These are phyloP conservation scores for Neonectria sp. DNA, from an alignment of 2,329 filamentous ascomycete species.

Conservation along the genomic window DNA sequence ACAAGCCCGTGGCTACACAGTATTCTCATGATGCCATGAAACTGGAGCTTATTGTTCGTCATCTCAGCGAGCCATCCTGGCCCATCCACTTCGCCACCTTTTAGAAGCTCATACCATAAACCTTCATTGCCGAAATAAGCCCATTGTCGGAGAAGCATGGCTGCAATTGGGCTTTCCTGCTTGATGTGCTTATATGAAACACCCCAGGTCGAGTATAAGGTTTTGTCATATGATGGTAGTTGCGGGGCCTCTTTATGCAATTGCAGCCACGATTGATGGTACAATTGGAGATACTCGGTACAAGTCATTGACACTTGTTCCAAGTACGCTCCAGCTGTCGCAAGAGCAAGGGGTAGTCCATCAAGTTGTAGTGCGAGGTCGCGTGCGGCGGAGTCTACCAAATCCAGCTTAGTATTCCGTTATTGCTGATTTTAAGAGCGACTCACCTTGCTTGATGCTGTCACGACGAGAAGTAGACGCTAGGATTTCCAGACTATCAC, in stretches of 20 bases:
- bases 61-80: conserved; percentile 45
- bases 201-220: conserved; percentile 57
- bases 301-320: conserved; percentile 53
- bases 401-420: not conserved
- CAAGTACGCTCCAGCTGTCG: conserved; percentile 62
- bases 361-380: conserved; percentile 3
- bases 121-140: conserved; percentile 61
- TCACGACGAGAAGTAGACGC: conserved; percentile 2
- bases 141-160: conserved; percentile 57
- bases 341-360: conserved; percentile 62
- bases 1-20: conserved; percentile 38
- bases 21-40: conserved; percentile 47
- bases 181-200: conserved; percentile 56
- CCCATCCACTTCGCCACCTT: conserved; percentile 23
- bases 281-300: conserved; percentile 57
- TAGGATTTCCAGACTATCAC: conserved; percentile 1
- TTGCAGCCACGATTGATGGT: conserved; percentile 55
- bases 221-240: conserved; percentile 49
- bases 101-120: conserved; percentile 61
- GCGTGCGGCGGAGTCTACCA: not conserved
- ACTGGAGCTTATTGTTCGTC: conserved; percentile 39
- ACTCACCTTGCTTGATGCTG: conserved; percentile 3
- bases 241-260: conserved; percentile 51
- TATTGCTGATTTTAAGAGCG: not conserved
- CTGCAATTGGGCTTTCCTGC: conserved; percentile 37